phyloP scores from a whole-genome alignment of 179 eudicot species.

The Drosera spatulata region DNA sequence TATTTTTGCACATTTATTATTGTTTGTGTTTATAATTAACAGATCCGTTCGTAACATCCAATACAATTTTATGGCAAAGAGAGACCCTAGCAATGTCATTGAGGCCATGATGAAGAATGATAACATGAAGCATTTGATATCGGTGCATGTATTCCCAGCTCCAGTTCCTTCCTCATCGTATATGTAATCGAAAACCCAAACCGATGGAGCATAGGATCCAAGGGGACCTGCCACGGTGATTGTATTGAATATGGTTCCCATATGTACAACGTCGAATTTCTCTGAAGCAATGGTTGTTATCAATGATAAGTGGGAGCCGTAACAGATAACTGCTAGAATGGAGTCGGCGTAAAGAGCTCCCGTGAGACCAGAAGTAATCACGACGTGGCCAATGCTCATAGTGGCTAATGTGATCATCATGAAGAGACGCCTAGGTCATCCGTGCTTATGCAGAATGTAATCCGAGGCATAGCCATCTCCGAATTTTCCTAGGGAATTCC shows the following conservation, averaged over 20 bases:
- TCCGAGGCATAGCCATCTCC: constrained; percentile 96
- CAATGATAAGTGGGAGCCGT: constrained; percentile 81
- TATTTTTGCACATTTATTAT: too few species aligned
- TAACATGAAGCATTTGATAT: constrained; percentile 54
- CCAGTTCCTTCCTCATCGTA: constrained; percentile 52
- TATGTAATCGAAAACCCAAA: constrained; percentile 59
- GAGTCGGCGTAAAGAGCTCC: constrained; percentile 64
- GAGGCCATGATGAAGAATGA: constrained; percentile 61
- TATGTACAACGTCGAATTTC: constrained; percentile 57
- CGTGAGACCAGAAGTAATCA: constrained; percentile 66
- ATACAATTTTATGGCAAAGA: constrained; percentile 36
- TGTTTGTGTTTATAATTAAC: too few species aligned
- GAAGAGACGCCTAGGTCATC: constrained; percentile 65
- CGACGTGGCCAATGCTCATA: constrained; percentile 56
- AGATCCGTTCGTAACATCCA: too few species aligned
- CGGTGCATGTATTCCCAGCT: constrained; percentile 35
- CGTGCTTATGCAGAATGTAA: constrained; percentile 34
- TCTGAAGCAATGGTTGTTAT: constrained; percentile 84
- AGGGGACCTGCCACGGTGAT: constrained; percentile 68
- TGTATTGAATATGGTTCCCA: too few species aligned
- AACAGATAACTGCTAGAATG: constrained; percentile 57
- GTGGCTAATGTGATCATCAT: constrained; percentile 50
- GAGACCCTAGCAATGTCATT: constrained; percentile 39
- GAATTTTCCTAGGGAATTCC: constrained; percentile 84
- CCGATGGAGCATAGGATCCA: constrained; percentile 74